phyloP scores from a whole-genome alignment of 164 flowering plant species.

The Protea cynaroides region DNA sequence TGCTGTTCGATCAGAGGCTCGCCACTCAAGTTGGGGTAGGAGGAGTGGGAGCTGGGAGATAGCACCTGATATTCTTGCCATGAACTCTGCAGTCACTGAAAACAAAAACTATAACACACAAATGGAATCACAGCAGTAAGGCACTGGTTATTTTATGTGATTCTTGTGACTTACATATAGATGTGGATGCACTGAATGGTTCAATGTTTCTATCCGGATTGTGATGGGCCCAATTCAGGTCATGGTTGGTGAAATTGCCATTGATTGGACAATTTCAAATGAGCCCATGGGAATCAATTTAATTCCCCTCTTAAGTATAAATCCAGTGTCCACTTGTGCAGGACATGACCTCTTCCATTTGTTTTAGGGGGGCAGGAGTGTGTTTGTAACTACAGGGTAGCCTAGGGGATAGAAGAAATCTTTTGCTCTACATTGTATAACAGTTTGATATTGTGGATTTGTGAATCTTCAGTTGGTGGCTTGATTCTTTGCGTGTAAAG shows the following conservation, averaged over 20 bases:
- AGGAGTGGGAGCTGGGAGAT: conserved; percentile 79
- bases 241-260: not conserved
- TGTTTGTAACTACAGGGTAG: not conserved
- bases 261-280: not conserved
- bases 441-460: not conserved
- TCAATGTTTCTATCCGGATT: not conserved
- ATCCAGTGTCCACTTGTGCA: not conserved
- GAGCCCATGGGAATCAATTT: not conserved
- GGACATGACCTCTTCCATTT: not conserved
- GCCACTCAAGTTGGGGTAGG: conserved; percentile 62
- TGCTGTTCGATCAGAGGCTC: conserved; percentile 36
- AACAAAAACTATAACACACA: conserved; percentile 28
- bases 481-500: conserved; percentile 19
- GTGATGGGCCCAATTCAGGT: too few species aligned
- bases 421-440: not conserved
- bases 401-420: not conserved
- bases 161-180: not conserved
- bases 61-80: conserved; percentile 37
- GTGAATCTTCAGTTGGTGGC: conserved; percentile 9
- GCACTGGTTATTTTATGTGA: not conserved
- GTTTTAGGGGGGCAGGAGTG: conserved; percentile 3
- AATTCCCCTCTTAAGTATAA: conserved; percentile 1
- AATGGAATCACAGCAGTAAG: conserved; percentile 19
- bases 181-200: not conserved
- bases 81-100: conserved; percentile 31